phyloP scores from a whole-genome alignment of 2,329 filamentous ascomycete genomes.

The Phaeomoniella chlamydospora region DNA sequence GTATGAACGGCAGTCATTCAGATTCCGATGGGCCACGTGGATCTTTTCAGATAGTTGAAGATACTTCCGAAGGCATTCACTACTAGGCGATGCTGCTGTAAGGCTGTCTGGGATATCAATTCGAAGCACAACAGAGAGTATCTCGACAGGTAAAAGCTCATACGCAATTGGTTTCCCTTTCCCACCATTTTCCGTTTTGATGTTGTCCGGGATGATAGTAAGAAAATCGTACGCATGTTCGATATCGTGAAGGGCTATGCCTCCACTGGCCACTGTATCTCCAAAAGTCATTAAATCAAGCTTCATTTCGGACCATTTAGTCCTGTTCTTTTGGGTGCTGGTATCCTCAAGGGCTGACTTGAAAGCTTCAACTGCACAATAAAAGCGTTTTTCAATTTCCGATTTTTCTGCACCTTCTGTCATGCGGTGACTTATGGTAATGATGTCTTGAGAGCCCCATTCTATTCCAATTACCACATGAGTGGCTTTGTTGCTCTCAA shows the following conservation, averaged over 20 bases:
- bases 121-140: constrained; percentile 8
- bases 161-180: constrained; percentile 13
- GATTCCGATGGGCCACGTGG: constrained; percentile 3
- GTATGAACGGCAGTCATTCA: constrained; percentile 9
- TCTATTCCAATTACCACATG: constrained; percentile 9
- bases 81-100: constrained; percentile 1
- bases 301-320: too few species aligned
- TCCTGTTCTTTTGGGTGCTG: background rate
- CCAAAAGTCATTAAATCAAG: background rate
- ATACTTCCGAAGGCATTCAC: constrained; percentile 8
- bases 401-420: background rate
- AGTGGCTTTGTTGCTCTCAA: constrained; percentile 5
- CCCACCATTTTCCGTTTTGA: constrained; percentile 9
- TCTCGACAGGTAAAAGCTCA: constrained; percentile 12
- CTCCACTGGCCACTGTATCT: constrained; percentile 2
- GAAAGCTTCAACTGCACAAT: background rate
- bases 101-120: constrained; percentile 2
- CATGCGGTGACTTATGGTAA: constrained; percentile 5
- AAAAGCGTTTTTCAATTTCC: background rate
- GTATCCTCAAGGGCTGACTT: background rate
- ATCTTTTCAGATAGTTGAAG: constrained; percentile 10
- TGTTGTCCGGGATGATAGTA: constrained; percentile 8
- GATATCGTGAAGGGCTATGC: constrained; percentile 6
- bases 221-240: constrained; percentile 11
- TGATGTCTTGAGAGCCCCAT: constrained; percentile 7